A percentile compares a stretch with the other conserved stretches of the same genome.
Evolutionary conservation across 805 yeast genomes (phyloP).

Genomic region (Candida succiphila): DNA sequence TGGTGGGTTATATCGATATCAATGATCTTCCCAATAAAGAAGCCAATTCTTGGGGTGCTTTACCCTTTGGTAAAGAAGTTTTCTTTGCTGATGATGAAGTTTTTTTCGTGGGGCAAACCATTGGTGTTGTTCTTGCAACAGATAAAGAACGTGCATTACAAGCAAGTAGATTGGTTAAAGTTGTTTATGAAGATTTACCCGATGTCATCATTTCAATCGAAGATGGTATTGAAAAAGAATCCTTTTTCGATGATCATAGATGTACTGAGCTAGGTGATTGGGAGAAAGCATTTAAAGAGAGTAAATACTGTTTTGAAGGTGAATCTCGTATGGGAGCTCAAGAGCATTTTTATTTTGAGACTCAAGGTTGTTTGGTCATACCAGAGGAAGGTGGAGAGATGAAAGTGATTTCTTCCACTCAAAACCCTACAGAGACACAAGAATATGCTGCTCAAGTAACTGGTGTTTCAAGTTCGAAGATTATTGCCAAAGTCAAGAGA

Average conservation of each 20-base stretch:
- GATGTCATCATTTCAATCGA: constrained; percentile 31
- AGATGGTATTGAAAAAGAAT: constrained; percentile 30
- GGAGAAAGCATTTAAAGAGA: constrained; percentile 24
- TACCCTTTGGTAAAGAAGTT: constrained; percentile 30
- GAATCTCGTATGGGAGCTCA: constrained; percentile 33
- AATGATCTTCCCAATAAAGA: constrained; percentile 26
- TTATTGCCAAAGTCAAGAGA: constrained; percentile 31
- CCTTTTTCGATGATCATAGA: constrained; percentile 27
- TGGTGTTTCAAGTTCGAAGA: constrained; percentile 30
- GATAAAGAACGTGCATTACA: constrained; percentile 29
- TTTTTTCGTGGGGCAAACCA: constrained; percentile 31
- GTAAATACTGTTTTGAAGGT: constrained; percentile 26
- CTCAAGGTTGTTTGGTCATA: constrained; percentile 32
- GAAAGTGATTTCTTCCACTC: constrained; percentile 32
- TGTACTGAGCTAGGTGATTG: constrained; percentile 29
- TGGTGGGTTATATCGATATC: constrained; percentile 31
- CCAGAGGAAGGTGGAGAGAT: constrained; percentile 38
- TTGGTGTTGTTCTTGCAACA: constrained; percentile 30
- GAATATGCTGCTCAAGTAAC: constrained; percentile 30
- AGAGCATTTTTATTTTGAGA: constrained; percentile 39
- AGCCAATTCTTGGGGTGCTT: constrained; percentile 33
- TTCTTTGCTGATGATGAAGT: constrained; percentile 35
- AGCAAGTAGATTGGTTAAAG: constrained; percentile 30
- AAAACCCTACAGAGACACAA: constrained; percentile 36
- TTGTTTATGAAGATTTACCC: constrained; percentile 31